phyloP scores from a whole-genome alignment of 2,329 filamentous ascomycete genomes.

The Colletotrichum sp. region DNA sequence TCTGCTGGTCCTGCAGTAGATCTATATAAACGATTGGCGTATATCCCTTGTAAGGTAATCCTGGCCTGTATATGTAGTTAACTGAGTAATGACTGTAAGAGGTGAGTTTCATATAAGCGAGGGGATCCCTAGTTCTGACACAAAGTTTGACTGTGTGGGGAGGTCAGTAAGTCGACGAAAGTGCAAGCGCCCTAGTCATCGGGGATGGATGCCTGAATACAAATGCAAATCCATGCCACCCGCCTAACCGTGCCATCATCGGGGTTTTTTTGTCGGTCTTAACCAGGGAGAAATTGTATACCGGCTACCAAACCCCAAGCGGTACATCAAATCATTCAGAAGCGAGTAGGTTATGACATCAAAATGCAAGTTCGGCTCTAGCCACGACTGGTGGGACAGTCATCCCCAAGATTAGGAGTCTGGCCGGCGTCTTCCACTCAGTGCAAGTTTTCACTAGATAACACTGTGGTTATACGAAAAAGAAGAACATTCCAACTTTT shows the following conservation, averaged over 20 bases:
- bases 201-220: background rate
- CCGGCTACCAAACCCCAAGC: background rate
- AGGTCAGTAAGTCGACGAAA: background rate
- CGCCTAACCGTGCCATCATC: background rate
- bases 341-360: background rate
- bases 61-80: too few species aligned
- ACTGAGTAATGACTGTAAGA: too few species aligned
- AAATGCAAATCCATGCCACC: background rate
- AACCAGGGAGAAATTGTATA: background rate
- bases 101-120: too few species aligned
- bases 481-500: background rate
- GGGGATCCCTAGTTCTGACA: too few species aligned
- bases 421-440: too few species aligned
- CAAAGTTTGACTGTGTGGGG: background rate
- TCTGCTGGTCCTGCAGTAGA: too few species aligned
- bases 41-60: too few species aligned
- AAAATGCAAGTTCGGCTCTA: too few species aligned
- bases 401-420: too few species aligned
- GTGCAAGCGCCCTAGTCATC: background rate
- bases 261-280: background rate
- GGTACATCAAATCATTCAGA: background rate
- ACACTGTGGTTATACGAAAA: background rate
- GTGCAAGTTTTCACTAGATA: too few species aligned
- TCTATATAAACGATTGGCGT: too few species aligned
- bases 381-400: too few species aligned